Evolutionary conservation across 1,139 yeast genomes (phyloP), one percentile per base, ranked within the genome.

Genomic region (Keqinozyma sinolaborantium): DNA sequence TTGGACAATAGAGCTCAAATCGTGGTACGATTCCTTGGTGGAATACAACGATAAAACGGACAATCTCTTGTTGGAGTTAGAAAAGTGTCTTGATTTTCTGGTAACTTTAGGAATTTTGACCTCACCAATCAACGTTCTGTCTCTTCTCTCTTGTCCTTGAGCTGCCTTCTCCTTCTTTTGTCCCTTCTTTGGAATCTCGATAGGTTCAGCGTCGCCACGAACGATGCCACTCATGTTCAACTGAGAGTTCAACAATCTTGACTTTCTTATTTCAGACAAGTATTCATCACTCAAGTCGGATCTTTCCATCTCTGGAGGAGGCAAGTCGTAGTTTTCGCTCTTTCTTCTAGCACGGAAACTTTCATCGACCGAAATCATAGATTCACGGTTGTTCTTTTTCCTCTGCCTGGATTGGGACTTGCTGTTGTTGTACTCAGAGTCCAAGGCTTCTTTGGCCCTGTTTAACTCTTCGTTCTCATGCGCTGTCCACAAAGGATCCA

Each of bases 31-130:
- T 34, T 71, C 77, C 40, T 72, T 79, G 3, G 88, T 77, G 1
- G 88, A 81, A 44, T 80, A 79, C 58, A 81, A 63, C 1, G 88
- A 79, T 32, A 83, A 56, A 8, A 82, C 83, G 14, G 87, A 79
- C 30, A 81, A 62, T 47, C 92, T 70, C 57, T 79, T 82, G 50
- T 77, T 77, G 3, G 80, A 75, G 33, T 70, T 70, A 26, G 80
- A 71, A 52, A 76, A 80, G 37, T 75, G 67, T 48, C 77, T 70
- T 3, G 86, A 79, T 47, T 77, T 77, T 53, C 87, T 73, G 0
- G 87, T 77, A 21, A 81, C 85, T 41, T 75, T 77, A 15, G 90
- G 90, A 37, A 82, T 77, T 35, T 68, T 70, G 25, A 82, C 79
- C 40, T 77, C 81, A 10, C 83, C 73, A 31, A 82, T 66, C 25